phyloP scores from a whole-genome alignment of 2,329 filamentous ascomycete species.

The Pseudopithomyces maydicus region DNA sequence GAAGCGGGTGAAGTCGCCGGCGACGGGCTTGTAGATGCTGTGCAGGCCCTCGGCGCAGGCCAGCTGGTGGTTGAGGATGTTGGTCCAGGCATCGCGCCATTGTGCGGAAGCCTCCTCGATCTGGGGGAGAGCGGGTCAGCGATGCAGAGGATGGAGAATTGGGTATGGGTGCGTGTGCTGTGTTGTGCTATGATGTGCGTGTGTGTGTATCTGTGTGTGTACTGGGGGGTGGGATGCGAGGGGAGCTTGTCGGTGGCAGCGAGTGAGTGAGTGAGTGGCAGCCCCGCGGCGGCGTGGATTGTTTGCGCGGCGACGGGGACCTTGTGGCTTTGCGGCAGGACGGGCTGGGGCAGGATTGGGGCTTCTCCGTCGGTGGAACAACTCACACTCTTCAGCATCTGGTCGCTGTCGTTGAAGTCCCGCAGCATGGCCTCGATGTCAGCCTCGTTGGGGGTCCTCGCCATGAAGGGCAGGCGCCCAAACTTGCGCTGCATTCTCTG shows the following conservation, averaged over 20 bases:
- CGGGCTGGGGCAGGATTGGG: no score
- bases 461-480: constrained; percentile 65
- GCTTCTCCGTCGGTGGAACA: no score
- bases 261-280: not conserved
- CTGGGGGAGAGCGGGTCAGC: constrained; percentile 49
- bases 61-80: constrained; percentile 71
- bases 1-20: constrained; percentile 57
- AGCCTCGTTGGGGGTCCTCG: constrained; percentile 74
- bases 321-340: no score
- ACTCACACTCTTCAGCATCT: constrained; percentile 71
- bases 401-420: constrained; percentile 81
- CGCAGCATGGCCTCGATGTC: constrained; percentile 75
- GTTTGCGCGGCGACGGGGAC: constrained; percentile 6
- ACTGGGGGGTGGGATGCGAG: no score
- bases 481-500: constrained; percentile 76
- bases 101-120: constrained; percentile 75
- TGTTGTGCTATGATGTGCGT: not conserved
- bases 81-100: constrained; percentile 80
- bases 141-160: not conserved
- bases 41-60: constrained; percentile 71
- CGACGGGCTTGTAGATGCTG: constrained; percentile 75
- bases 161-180: no score
- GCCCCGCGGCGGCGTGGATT: constrained; percentile 21
- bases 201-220: no score
- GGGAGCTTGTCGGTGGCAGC: no score